Evolutionary conservation across 1,139 yeast genomes (phyloP), one percentile per base, ranked within the genome.

Genomic region (Yamadazyma pseudoaaseri): DNA sequence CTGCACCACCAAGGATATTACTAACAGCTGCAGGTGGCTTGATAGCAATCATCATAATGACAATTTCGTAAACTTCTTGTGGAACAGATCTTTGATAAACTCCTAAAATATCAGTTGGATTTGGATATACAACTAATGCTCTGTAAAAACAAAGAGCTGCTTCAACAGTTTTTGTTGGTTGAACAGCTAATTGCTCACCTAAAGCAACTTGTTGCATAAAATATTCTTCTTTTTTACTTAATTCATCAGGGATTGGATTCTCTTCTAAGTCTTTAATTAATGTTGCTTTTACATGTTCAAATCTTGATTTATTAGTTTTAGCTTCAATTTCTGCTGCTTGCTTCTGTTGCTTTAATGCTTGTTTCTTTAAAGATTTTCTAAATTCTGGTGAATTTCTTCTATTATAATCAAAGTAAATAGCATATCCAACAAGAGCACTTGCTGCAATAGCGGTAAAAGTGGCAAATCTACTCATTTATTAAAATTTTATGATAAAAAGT

Each of bases 61-160:
- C 75, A 51, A 81, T 70, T 53, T 87, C 96, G 56, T 87, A 81
- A 37, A 89, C 82, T 30, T 79, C 81, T 54, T 81, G 82, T 33
- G 94, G 90, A 44, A 90, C 79, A 32, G 90, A 78, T 70, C 84
- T 84, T 68, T 90, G 96, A 66, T 86, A 90, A 51, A 92, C 81
- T 30, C 83, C 83, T 58, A 92, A 73, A 49, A 92, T 77, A 49
- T 87, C 96, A 38, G 94, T 83, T 38, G 97, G 98, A 62, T 85
- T 85, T 42, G 98, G 97, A 62, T 90, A 92, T 33, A 89, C 90
- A 23, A 86, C 78, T 56, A 92, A 73, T n/a, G 97, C 97, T 62
- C 89, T 86, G 76, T 92, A 92, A 74, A 89, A 92, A 49, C 85
- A 78, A 48, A 89, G 70, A 27, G 97, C 97, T 27, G 96, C 83